These are phyloP conservation scores for Magnusiomyces tetraspermus DNA, from an alignment of 1,139 yeast species.

Conservation along the genomic window DNA sequence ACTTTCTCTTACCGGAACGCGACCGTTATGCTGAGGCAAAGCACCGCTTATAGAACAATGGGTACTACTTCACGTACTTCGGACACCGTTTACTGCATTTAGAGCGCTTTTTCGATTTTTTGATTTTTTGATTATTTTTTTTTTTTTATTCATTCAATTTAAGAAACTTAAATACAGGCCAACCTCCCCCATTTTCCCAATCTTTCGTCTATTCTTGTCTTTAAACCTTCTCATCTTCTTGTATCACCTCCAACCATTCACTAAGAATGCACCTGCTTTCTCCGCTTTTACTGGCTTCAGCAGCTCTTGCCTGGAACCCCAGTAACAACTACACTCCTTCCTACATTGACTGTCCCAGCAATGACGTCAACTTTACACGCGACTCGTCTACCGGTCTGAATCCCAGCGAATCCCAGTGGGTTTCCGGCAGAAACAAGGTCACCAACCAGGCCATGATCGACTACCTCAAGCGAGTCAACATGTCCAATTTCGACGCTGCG, in stretches of 20 bases:
- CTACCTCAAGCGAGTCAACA: conserved; percentile 49
- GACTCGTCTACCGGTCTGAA: conserved; percentile 20
- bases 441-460: conserved; percentile 46
- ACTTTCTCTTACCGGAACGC: too few species aligned
- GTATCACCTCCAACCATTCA: neutral
- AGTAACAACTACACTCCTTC: conserved; percentile 23
- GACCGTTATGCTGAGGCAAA: too few species aligned
- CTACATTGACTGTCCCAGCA: conserved; percentile 21
- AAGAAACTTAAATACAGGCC: too few species aligned
- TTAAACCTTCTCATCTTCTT: neutral
- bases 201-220: neutral
- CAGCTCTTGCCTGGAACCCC: conserved; percentile 13
- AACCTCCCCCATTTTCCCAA: too few species aligned
- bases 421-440: conserved; percentile 38
- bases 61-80: too few species aligned
- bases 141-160: too few species aligned
- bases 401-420: conserved; percentile 20
- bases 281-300: neutral
- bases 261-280: neutral
- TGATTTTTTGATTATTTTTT: too few species aligned
- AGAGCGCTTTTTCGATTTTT: too few species aligned
- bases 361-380: conserved; percentile 16
- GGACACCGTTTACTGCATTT: too few species aligned
- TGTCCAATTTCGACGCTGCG: conserved; percentile 49
- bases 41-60: too few species aligned